phyloP scores from a whole-genome alignment of 1,284 basidiomycete species.

The Phaffia rhodozyma region DNA sequence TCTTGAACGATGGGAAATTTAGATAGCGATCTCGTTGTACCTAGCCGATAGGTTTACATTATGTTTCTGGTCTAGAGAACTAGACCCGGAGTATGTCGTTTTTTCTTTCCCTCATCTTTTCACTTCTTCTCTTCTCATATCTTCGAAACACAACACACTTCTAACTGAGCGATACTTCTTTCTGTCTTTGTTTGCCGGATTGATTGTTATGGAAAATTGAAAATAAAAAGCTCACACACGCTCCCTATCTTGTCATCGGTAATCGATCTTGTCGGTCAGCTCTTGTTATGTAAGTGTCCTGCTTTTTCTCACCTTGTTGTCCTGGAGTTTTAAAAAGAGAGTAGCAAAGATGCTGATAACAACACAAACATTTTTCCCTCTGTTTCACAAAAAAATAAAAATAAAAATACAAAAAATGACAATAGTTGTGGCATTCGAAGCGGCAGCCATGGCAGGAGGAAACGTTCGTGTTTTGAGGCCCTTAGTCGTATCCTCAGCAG shows the following conservation, averaged over 20 bases:
- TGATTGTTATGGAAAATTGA: background rate
- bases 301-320: background rate
- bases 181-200: background rate
- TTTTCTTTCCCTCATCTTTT: background rate
- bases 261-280: constrained; percentile 83
- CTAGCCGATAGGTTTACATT: constrained; percentile 59
- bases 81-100: constrained; percentile 63
- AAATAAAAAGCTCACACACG: constrained; percentile 53
- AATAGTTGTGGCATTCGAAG: constrained; percentile 35
- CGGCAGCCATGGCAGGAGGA: constrained; percentile 33
- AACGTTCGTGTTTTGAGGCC: constrained; percentile 23
- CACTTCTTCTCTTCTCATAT: background rate
- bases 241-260: constrained; percentile 80
- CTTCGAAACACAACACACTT: no score
- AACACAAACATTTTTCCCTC: background rate
- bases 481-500: background rate
- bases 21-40: constrained; percentile 59
- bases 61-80: constrained; percentile 64
- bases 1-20: constrained; percentile 10
- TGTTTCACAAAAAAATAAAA: background rate
- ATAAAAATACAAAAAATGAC: no score
- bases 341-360: background rate
- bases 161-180: background rate
- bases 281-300: constrained; percentile 44
- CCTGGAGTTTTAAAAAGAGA: no score